Percentiles rank a stretch among this genome's conserved stretches.
Evolutionary conservation across 2,329 filamentous ascomycete genomes (phyloP).

Genomic region (Sarocladium oryzae): DNA sequence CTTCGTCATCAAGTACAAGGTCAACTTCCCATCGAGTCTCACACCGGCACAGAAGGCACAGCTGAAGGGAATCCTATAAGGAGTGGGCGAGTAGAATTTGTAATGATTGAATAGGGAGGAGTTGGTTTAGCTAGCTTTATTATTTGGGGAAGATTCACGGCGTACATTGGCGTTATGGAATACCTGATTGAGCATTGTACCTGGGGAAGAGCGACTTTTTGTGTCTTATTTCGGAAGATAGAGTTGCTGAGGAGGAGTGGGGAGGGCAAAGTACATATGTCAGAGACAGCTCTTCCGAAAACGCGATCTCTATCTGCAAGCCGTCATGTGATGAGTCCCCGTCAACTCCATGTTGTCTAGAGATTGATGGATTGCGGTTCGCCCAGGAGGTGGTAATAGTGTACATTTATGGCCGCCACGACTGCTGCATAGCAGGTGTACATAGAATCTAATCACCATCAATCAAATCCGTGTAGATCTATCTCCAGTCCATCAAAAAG

Average conservation of each 20-base stretch:
- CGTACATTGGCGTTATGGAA: conserved; percentile 5
- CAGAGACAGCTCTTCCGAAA: background rate
- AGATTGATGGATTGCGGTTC: too few relatives aligned
- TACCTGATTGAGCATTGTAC: background rate
- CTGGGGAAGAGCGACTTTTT: too few relatives aligned
- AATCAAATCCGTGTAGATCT: conserved; percentile 1
- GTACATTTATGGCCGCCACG: too few relatives aligned
- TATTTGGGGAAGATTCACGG: background rate
- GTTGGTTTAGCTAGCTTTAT: background rate
- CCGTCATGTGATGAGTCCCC: too few relatives aligned
- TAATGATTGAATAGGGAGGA: background rate
- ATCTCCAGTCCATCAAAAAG: conserved; percentile 64
- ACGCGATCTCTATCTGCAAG: too few relatives aligned
- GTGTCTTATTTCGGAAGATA: too few relatives aligned
- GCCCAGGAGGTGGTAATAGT: too few relatives aligned
- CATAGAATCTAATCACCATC: background rate
- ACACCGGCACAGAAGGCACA: conserved; percentile 72
- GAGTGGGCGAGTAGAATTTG: background rate
- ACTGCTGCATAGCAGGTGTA: too few relatives aligned
- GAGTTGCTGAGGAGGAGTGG: too few relatives aligned
- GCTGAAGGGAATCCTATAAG: conserved; percentile 69
- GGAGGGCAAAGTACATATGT: too few relatives aligned
- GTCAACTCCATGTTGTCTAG: too few relatives aligned
- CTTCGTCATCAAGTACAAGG: conserved; percentile 83
- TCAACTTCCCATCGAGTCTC: conserved; percentile 80